phyloP scores from a whole-genome alignment of 495 filamentous ascomycete species.

The Xylaria venustula region DNA sequence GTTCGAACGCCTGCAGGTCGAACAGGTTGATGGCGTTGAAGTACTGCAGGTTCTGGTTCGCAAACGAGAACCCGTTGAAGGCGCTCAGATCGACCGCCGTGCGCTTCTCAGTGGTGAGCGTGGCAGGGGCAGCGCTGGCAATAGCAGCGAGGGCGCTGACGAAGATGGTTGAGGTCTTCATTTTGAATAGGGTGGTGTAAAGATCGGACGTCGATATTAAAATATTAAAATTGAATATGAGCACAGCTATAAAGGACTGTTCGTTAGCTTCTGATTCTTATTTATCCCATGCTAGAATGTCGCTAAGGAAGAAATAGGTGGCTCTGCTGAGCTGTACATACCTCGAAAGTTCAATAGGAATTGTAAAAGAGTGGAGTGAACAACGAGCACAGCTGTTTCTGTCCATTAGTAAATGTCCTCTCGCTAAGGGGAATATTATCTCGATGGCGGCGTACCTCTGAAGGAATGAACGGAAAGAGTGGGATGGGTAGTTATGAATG shows the following conservation, averaged over 20 bases:
- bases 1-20: constrained; percentile 38
- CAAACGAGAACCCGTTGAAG: constrained; percentile 43
- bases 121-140: constrained; percentile 35
- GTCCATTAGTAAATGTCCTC: constrained; percentile 21
- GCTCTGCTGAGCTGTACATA: constrained; percentile 15
- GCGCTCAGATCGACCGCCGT: constrained; percentile 30
- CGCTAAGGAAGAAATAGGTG: not conserved
- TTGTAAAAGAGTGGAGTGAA: constrained; percentile 45
- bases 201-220: constrained; percentile 32
- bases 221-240: constrained; percentile 40
- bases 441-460: constrained; percentile 42
- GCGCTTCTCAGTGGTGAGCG: constrained; percentile 25
- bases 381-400: constrained; percentile 49
- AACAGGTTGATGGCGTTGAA: constrained; percentile 45
- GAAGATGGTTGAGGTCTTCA: constrained; percentile 45
- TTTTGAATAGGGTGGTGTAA: constrained; percentile 33
- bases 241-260: constrained; percentile 42
- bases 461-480: constrained; percentile 48
- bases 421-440: not conserved
- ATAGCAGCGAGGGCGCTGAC: constrained; percentile 39
- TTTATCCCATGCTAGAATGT: not conserved
- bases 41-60: constrained; percentile 47
- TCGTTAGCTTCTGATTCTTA: constrained; percentile 25
- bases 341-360: constrained; percentile 44
- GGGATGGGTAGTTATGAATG: constrained; percentile 20